Evolutionary conservation across 345 rosid species (phyloP).

Genomic region (Citrus cavaleriei): DNA sequence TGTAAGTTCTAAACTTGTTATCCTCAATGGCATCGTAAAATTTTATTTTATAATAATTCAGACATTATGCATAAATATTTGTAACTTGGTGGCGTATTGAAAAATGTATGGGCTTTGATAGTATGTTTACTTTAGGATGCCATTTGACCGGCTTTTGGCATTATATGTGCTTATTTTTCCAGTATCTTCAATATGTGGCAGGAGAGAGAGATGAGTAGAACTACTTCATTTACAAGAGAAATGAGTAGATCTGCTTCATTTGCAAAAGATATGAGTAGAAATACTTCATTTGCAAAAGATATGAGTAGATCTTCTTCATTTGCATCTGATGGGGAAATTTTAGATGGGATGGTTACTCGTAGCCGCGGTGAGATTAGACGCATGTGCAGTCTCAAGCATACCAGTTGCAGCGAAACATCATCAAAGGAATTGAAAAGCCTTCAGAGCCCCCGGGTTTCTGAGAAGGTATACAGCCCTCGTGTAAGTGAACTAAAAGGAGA

Average conservation of each 20-base stretch:
- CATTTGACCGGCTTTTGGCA: background rate
- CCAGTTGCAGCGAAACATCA: conserved; percentile 41
- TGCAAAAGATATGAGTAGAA: conserved; percentile 30
- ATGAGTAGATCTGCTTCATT: conserved; percentile 1
- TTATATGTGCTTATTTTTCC: background rate
- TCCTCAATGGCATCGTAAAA: background rate
- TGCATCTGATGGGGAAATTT: conserved; percentile 66
- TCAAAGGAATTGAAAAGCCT: conserved; percentile 41
- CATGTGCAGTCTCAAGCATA: conserved; percentile 52
- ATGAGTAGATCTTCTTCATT: conserved; percentile 63
- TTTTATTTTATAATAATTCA: background rate
- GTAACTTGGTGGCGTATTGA: background rate
- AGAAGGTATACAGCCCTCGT: conserved; percentile 54
- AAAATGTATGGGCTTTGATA: background rate
- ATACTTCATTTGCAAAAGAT: conserved; percentile 36
- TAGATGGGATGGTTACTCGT: conserved; percentile 77
- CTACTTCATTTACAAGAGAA: conserved; percentile 31
- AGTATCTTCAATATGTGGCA: background rate
- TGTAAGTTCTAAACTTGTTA: conserved; percentile 32
- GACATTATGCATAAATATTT: background rate
- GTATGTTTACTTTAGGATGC: background rate
- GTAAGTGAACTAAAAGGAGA: conserved; percentile 50
- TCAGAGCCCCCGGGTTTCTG: conserved; percentile 60
- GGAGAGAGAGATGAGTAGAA: conserved; percentile 17
- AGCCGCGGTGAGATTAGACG: conserved; percentile 85